These are phyloP conservation scores for Beauveria medogensis DNA, from an alignment of 2,329 filamentous ascomycete genomes.

Conservation along the genomic window DNA sequence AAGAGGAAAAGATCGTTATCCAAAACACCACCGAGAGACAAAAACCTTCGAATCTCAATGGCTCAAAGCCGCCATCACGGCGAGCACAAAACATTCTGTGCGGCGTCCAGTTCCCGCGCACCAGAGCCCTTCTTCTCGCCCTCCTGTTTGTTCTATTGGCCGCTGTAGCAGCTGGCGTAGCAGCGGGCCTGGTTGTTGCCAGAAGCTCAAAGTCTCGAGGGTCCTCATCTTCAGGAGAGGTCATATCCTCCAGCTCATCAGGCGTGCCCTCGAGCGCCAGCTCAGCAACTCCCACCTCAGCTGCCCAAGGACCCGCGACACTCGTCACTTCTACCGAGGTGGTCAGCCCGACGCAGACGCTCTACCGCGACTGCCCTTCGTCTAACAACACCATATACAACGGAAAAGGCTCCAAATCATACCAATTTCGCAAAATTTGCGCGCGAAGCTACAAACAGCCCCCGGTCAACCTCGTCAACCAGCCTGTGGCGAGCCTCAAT, in stretches of 20 bases:
- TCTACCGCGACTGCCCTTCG: slow-evolving; percentile 13
- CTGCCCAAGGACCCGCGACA: not conserved
- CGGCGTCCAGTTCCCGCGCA: not conserved
- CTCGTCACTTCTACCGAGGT: slow-evolving; percentile 2
- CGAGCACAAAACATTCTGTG: not conserved
- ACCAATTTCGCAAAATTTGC: slow-evolving; percentile 13
- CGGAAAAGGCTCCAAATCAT: not conserved
- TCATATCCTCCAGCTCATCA: not conserved
- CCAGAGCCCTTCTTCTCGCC: not conserved
- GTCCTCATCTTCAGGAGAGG: not conserved
- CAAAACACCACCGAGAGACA: not conserved
- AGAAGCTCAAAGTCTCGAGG: not conserved
- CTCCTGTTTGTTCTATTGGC: not conserved
- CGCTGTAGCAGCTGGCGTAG: not conserved
- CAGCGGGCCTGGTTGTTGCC: not conserved
- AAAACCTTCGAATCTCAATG: not conserved
- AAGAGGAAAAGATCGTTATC: not conserved
- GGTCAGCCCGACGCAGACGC: slow-evolving; percentile 2
- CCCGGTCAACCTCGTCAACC: slow-evolving; percentile 6
- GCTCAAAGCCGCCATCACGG: not conserved
- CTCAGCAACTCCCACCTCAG: not conserved
- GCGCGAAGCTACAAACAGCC: not conserved
- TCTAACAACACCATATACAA: slow-evolving; percentile 12
- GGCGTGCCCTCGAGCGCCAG: not conserved
- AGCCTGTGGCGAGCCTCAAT: slow-evolving; percentile 6